Base-by-base conservation (phyloP, 805 yeast species). In the Kregervanrija delftensis region DNA sequence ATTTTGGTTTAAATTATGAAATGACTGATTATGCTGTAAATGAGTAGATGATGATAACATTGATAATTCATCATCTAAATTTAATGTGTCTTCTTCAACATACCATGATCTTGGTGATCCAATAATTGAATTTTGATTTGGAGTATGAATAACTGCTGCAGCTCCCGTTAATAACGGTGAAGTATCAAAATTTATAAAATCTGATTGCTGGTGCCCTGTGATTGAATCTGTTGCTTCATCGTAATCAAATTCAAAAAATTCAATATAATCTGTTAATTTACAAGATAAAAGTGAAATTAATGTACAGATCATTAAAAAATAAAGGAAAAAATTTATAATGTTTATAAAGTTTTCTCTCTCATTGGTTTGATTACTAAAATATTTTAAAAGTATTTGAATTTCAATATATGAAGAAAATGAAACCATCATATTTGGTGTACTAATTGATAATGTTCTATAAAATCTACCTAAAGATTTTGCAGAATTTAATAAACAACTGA, bases 391-490 rank as follows among this genome's bases (percentile, higher is more conserved):
- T n/a, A 59, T 17, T 36, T 58, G 48, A 30, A 58, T 61, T 47
- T 62, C 59, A 16, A 63, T 33, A 44, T 54, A 60, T 14, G 64
- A 52, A 30, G 67, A 61, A 38, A 64, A 56, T 1, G 67, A 58
- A 43, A 61, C 55, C 60, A 63, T 60, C 43, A 64, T 56, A 47
- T 63, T 88, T 1, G 99, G 99, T 33, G 86, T 74, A 48, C 95
- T 83, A 33, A 91, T 86, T 9, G 96, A 83, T 44, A 90, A 62
- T 2, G 96, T 83, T 47, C 85, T 85, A 44, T 72, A 74, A 44
- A 76, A 67, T 8, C 89, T 88, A 53, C 81, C 66, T 11, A 64
- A 81, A 13, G 88, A 74, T 56, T 84, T 81, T 2, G 96, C 95
- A 60, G 95, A 86, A 12, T 90, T 83, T 30, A 85, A 61, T 50